Evolutionary conservation across 2,329 filamentous ascomycete species (phyloP), one percentile per base, ranked within the genome.

Genomic region (Microsporum ferrugineum): DNA sequence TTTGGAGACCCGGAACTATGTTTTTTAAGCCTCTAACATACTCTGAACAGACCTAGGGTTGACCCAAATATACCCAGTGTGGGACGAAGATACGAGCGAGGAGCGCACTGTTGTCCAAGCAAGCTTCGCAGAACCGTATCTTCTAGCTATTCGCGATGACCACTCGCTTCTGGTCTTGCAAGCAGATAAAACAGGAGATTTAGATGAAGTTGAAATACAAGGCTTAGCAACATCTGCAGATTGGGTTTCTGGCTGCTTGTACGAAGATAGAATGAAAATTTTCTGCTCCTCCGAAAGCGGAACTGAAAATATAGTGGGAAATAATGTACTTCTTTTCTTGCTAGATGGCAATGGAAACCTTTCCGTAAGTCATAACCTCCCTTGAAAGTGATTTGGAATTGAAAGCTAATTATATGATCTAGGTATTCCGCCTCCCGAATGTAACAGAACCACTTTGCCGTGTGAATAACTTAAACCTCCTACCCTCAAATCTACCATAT

Each of bases 61-160:
- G 59, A 86, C 87, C 53, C 92, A 97, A 69, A 97, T 99, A 60
- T 82, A 96, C 57, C 90, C 91, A 0, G 90, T 97, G 82, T 83
- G 89, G 64, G 94, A 97, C 68, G 94, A 96, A 68, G 89, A 94
- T 65, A 91, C 87, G 0, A 91, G 88, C 10, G 86, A 77, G 43
- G 89, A 96, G 68, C 86, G 89, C 3, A 82, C 86, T 59, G 87
- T 94, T 47, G 77, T 91, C 53, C 88, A 85, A 68, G 88, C 89
- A 41, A 95, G 88, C 70, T 91, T 97, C 67, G 84, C 84, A 23
- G 92, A 97, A 67, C 90, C 90, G 0, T 96, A 91, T 69, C 74
- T 99, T 10, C 77, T 96, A 1, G 81, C 97, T 12, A 77, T 96
- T 23, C 83, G 90, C 61, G 90, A 96, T 65, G 91, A 99, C 71